Base-by-base conservation (phyloP, 2,329 filamentous ascomycete genomes). In the Podosphaera fusca region DNA sequence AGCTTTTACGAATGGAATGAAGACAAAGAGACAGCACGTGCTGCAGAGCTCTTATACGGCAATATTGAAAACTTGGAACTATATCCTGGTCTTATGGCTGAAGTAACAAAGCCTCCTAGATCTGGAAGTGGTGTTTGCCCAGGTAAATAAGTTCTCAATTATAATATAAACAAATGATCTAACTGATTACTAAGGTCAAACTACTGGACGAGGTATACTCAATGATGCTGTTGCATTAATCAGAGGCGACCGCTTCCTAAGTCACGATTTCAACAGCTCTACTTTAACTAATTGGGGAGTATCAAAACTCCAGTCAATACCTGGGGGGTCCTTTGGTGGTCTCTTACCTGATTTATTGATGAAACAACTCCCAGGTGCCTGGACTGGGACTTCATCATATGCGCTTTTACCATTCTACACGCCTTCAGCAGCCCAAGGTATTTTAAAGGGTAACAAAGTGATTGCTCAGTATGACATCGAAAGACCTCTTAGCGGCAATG, bases 81-180 rank as follows among this genome's bases (percentile, higher is more conserved):
- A 5, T 80, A 80, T 60, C 77, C 77, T 1, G 77, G 77, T 10
- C 63, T 80, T 5, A 72, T 79, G 62, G 70, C 75, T 7, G 78
- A 81, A 64, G 71, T 73, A 56, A 71, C 76, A 12, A 80, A 80
- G 62, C 71, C 73, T 3, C 62, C 75, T 0, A 73, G 76, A 64
- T 71, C 71, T 4, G 72, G 72, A 3, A 70, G 68, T 61, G 72
- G 72, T 60, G 68, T 74, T 33, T 73, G 71, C 54, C 71, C 72
- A 12, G 69, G 52, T 54, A 34, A 54, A 35, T 42, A 33, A n/a
- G 10, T 3, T 1, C 6, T 6, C 35, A 38, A 38, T 6, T 38
- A 6, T 38, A 6, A 6, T 1, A 38, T 38, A 5, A 38, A 38
- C 6, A 6, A 38, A n/a, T 35, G 1, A 8, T 10, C 21, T 54